phyloP scores from a whole-genome alignment of 108 stramenopile genomes.

The Stephanodiscus triporus region DNA sequence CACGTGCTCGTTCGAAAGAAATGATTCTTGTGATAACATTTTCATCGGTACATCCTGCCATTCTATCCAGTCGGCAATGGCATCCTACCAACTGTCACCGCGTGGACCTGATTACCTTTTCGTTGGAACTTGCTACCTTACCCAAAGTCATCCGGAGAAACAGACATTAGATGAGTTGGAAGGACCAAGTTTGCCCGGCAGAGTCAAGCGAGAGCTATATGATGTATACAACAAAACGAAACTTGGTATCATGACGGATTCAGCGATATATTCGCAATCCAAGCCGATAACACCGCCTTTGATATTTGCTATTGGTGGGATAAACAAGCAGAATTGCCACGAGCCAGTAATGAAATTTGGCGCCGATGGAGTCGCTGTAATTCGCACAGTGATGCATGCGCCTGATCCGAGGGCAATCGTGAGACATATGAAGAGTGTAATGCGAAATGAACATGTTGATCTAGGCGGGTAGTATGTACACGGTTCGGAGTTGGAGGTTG shows the following conservation, averaged over 20 bases:
- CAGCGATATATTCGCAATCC: neutral
- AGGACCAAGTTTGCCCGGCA: conserved; percentile 73
- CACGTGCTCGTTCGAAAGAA: neutral
- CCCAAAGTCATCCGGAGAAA: conserved; percentile 81
- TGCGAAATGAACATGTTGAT: conserved; percentile 24
- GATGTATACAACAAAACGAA: conserved; percentile 1
- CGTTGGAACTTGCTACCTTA: conserved; percentile 81
- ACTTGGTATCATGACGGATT: neutral
- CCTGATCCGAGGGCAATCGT: conserved; percentile 54
- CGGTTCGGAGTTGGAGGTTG: neutral
- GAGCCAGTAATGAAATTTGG: conserved; percentile 61
- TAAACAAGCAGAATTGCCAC: conserved; percentile 72
- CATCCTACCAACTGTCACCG: conserved; percentile 22
- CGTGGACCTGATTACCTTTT: conserved; percentile 73
- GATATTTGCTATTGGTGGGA: conserved; percentile 82
- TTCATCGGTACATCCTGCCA: conserved; percentile 80
- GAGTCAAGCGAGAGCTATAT: conserved; percentile 39
- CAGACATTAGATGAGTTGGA: conserved; percentile 57
- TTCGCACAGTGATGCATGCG: conserved; percentile 74
- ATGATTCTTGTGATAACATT: conserved; percentile 16
- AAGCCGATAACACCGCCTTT: conserved; percentile 21
- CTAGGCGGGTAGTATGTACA: neutral
- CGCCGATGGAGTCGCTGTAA: conserved; percentile 82
- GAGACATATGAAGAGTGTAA: conserved; percentile 41
- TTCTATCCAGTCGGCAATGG: conserved; percentile 61